Conservation (phyloP, 768 basidiomycete species). For the Auriculariales sp. region DNA sequence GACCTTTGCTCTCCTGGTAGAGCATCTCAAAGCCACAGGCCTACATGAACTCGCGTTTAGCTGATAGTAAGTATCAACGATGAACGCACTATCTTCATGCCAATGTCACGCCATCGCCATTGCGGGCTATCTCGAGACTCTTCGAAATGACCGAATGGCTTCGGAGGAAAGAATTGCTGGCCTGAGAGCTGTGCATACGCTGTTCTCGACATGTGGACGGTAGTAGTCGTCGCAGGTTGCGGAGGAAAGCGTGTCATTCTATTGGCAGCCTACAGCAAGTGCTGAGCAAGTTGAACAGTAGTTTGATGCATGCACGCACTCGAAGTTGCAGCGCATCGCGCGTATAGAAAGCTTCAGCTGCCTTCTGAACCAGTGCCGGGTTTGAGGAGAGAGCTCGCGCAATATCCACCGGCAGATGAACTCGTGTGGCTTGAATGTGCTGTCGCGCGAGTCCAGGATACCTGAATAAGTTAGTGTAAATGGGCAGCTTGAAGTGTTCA, state of each 20-base stretch:
- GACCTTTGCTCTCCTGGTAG: conserved; percentile 68
- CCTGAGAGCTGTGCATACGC: conserved; percentile 88
- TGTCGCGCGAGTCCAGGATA: conserved; percentile 53
- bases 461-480: conserved; percentile 19
- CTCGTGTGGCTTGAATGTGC: conserved; percentile 67
- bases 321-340: conserved; percentile 83
- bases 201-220: conserved; percentile 70
- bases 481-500: not conserved
- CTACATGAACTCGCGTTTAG: conserved; percentile 22
- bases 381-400: conserved; percentile 51
- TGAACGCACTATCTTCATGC: conserved; percentile 71
- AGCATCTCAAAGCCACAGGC: conserved; percentile 96
- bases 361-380: conserved; percentile 66
- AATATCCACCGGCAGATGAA: conserved; percentile 67
- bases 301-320: conserved; percentile 29
- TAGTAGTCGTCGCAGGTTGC: conserved; percentile 38
- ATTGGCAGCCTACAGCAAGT: conserved; percentile 50
- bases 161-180: conserved; percentile 86
- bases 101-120: conserved; percentile 70
- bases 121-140: conserved; percentile 49
- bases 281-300: not conserved
- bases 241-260: conserved; percentile 87
- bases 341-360: conserved; percentile 88
- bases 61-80: not conserved
- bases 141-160: conserved; percentile 64